Evolutionary conservation across 345 rosid genomes (phyloP), one percentile per base, ranked within the genome.

Genomic region (Anastatica hierochuntica): DNA sequence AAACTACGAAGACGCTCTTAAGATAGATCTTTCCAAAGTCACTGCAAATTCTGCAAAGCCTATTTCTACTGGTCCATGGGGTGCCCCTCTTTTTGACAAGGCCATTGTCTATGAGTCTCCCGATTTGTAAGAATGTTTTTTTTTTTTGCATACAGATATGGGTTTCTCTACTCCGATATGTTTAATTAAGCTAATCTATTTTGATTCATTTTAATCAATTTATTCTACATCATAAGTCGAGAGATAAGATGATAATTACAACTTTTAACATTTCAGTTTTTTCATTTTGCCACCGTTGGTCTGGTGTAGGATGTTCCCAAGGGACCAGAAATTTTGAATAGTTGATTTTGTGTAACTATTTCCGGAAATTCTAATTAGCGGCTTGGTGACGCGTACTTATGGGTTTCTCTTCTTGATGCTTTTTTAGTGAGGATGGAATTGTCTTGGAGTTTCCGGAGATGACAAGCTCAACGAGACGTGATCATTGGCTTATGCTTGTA

Each of bases 71-170:
- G 95, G 98, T 50, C 98, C 98, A n/a, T 88, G 85, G 79, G 97
- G 98, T 44, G 95, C 94, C 59, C 97, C 97, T 3, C 84, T 92
- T 56, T 92, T 81, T 41, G 97, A 92, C 74, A 92, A 83, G 76
- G 98, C 95, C 62, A 71, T 88, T 56, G 35, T 66, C 24, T 83
- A 76, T 4, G 87, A 92, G 67, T 79, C 90, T 27, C 75, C 82
- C 3, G 90, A 79, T 60, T 14, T 77, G 98, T 92, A 76, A 87
- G 95, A 63, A 29, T 6, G 10, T 1, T 6, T 5, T 6, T 29
- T 6, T 29, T 29, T 8, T 29, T 8, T 29, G 33, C 33, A 6
- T 29, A 29, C 2, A 29, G 3, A 29, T 29, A 4, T 29, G 6
- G 6, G 27, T 24, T 3, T 24, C 27, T 24, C 27, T n/a, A n/a